Base-by-base conservation (phyloP, 176 grass and related monocot genomes). In the Avena insularis region DNA sequence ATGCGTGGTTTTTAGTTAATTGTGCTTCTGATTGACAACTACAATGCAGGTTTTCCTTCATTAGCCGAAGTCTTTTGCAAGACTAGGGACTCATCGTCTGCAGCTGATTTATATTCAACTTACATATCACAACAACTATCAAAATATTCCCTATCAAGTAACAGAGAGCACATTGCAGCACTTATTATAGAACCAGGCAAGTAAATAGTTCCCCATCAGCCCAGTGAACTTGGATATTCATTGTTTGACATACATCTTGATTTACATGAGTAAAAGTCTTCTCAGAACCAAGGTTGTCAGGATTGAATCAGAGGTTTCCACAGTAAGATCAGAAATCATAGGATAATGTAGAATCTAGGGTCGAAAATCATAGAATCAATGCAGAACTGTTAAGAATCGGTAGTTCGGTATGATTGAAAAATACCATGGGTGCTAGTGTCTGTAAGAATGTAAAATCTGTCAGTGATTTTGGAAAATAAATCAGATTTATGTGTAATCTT, bases 171-270 rank as follows among this genome's bases (percentile, higher is more conserved):
- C 83, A 89, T 94, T 78, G 96, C 90, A 61, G 93, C 96, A 50
- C 89, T 98, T 49, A 93, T 98, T 79, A 91, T 96, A 78, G 96
- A 96, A 90, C 96, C 96, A 83, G 92, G 96, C 78, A 92, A 88
- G 82, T 83, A 60, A 84, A 78, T 60, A 65, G 70, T 63, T 25
- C 11, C 49, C 21, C 62, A 74, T 92, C 25, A 33, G 48, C 14
- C 25, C 8, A 76, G 73, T 53, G 14, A 67, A 54, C 68, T 76
- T 48, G 54, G 8, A 9, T 38, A 77, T 63, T 54, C 2, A 8
- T 20, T 50, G 25, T 71, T 62, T 77, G 57, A 46, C n/a, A 57
- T 48, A 74, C 63, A n/a, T 9, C 12, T 0, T 60, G 16, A 43
- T 38, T 82, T 74, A 47, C 16, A 27, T 20, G 14, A 74, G 25